A percentile compares a stretch with the other conserved stretches of the same genome.
These are phyloP conservation scores for Trichomonascaceae sp. DNA, from an alignment of 1,139 yeast genomes.

Conservation along the genomic window DNA sequence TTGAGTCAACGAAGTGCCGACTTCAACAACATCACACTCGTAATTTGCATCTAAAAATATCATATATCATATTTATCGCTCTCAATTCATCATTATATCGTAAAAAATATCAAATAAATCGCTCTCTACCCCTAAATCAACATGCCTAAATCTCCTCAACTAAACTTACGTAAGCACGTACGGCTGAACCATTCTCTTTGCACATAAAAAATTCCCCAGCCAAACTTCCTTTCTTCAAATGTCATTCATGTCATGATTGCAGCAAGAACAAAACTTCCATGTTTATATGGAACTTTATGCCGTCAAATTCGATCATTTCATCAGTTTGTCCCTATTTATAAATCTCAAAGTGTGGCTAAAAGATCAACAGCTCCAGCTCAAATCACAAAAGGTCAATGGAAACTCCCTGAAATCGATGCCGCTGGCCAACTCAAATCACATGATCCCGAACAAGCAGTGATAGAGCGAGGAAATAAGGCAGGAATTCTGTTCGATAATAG, in stretches of 20 bases:
- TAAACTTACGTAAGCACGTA: no score
- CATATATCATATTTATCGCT: background rate
- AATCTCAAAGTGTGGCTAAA: background rate
- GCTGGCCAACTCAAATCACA: slow-evolving; percentile 9
- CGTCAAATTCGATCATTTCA: background rate
- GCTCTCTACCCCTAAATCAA: no score
- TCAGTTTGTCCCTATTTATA: background rate
- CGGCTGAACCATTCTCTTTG: no score
- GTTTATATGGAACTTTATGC: background rate
- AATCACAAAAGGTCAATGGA: slow-evolving; percentile 13
- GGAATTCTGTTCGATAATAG: slow-evolving; percentile 14
- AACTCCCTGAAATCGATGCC: slow-evolving; percentile 13
- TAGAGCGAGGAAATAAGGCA: slow-evolving; percentile 10
- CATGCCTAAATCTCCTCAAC: no score
- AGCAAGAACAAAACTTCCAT: background rate
- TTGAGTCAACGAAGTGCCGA: background rate
- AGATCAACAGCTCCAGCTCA: background rate
- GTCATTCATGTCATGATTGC: background rate
- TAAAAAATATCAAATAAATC: no score
- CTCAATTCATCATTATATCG: no score
- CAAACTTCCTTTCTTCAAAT: background rate
- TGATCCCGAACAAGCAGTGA: background rate
- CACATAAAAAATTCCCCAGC: background rate
- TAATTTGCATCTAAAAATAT: no score
- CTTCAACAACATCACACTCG: background rate